phyloP scores from a whole-genome alignment of 78 protist species.

The Dictyostelium purpureum region DNA sequence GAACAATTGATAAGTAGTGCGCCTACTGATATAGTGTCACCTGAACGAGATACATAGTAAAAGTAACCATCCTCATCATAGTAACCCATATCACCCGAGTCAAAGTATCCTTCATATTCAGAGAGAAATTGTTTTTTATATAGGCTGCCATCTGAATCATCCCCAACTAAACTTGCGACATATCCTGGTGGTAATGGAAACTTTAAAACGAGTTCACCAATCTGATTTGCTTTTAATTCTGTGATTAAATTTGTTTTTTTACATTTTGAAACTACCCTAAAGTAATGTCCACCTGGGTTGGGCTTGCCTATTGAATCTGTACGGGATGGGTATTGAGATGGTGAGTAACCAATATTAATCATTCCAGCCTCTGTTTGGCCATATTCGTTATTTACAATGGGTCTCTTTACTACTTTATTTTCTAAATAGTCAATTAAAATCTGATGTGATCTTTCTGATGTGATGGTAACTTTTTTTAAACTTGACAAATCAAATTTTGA shows the following conservation, averaged over 20 bases:
- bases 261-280: background rate
- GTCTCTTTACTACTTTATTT: too few species aligned
- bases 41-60: background rate
- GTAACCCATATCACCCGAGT: background rate
- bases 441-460: conserved; percentile 38
- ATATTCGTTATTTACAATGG: background rate
- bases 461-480: background rate
- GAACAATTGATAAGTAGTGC: too few species aligned
- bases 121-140: background rate
- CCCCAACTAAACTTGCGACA: too few species aligned
- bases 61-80: background rate
- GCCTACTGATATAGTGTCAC: background rate
- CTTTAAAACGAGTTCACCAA: background rate
- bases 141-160: too few species aligned
- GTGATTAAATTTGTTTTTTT: too few species aligned
- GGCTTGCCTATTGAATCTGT: background rate
- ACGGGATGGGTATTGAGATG: background rate
- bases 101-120: too few species aligned
- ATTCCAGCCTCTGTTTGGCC: background rate
- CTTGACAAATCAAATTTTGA: conserved; percentile 12
- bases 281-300: background rate
- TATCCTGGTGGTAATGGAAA: conserved; percentile 82
- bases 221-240: background rate
- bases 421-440: background rate
- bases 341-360: background rate